These are phyloP conservation scores for Limnanthes douglasii DNA, from an alignment of 345 rosid genomes.

Conservation along the genomic window DNA sequence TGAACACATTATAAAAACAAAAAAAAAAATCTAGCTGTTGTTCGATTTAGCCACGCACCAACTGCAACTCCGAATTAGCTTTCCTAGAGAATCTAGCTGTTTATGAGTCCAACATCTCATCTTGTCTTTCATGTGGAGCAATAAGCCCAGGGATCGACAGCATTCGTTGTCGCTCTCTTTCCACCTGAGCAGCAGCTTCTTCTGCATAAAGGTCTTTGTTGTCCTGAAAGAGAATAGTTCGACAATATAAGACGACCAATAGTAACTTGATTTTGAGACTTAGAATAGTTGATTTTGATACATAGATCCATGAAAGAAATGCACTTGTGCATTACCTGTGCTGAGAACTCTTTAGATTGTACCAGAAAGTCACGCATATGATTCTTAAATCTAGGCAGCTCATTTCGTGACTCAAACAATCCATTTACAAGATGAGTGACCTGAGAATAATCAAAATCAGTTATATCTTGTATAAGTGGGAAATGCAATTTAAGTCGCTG, in stretches of 20 bases:
- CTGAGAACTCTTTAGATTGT: conserved; percentile 71
- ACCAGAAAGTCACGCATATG: conserved; percentile 94
- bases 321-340: conserved; percentile 33
- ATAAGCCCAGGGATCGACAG: conserved; percentile 68
- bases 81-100: not conserved
- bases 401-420: conserved; percentile 67
- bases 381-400: conserved; percentile 64
- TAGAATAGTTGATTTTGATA: not conserved
- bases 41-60: too few species aligned
- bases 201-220: conserved; percentile 78
- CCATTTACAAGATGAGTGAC: conserved; percentile 84
- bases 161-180: conserved; percentile 62
- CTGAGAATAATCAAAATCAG: conserved; percentile 25
- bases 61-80: conserved; percentile 8
- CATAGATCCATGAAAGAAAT: not conserved
- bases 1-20: too few species aligned
- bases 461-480: not conserved
- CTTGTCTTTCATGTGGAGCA: conserved; percentile 71
- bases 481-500: not conserved
- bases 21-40: too few species aligned
- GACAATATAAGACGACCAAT: too few species aligned
- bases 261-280: not conserved
- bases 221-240: conserved; percentile 25
- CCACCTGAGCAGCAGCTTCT: conserved; percentile 71
- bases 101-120: conserved; percentile 72